Evolutionary conservation across 2,329 filamentous ascomycete genomes (phyloP), one percentile per base, ranked within the genome.

Genomic region (Pseudogymnoascus sp.): DNA sequence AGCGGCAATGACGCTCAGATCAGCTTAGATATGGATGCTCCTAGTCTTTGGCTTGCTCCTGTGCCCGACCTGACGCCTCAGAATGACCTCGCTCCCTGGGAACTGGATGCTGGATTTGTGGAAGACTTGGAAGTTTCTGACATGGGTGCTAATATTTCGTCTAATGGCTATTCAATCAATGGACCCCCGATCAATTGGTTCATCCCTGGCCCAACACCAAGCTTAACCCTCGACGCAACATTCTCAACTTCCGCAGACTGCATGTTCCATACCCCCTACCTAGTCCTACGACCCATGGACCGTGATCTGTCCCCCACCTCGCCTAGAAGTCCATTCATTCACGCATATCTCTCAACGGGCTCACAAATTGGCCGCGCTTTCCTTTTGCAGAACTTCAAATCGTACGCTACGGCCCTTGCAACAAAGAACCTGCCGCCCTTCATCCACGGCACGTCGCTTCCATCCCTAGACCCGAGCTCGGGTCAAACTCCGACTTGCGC

Each of bases 231-330:
- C 60, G 65, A 65, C 18, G 16, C 65, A 40, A 66, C 37, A 59
- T 65, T 65, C 53, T 66, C 65, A 64, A 66, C 65, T 12, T 63
- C 65, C 11, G 59, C 63, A 65, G 65, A 66, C 62, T 66, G 63
- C 56, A 66, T 66, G 65, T 66, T 66, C 65, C 63, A 66, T 37
- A 66, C 65, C 31, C 65, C 63, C 23, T 66, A 66, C 59, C 65
- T 66, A 33, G 63, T 65, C 56, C 63, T 66, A 28, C 63, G 62
- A 35, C 65, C 65, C 7, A 63, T 66, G 59, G 62, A 66, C 23
- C 21, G 21, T 63, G 59, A 63, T 31, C 25, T 25, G 6, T 53
- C 63, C 40, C 50, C 31, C 38, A 47, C 44, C 50, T 63, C 65
- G 33, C 59, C 63, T 14, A n/a, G 63, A 65, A 66, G 65, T 38